phyloP scores from a whole-genome alignment of 164 flowering plant species.

The Aristolochia fimbriata region DNA sequence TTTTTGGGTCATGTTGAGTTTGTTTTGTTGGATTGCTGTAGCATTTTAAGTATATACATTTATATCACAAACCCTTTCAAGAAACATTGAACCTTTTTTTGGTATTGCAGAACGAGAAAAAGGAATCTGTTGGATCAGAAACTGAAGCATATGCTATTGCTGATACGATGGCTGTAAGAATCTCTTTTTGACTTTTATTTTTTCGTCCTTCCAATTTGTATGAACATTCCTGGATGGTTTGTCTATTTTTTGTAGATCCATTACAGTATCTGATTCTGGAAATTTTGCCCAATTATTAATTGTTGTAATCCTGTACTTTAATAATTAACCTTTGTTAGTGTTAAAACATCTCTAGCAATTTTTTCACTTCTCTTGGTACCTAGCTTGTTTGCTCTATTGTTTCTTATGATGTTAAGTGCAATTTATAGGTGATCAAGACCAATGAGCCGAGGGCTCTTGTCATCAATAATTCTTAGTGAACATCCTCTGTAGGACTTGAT shows the following conservation, averaged over 20 bases:
- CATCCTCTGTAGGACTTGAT: no score
- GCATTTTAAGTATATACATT: no score
- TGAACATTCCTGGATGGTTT: no score
- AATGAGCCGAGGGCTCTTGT: no score
- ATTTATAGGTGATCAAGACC: no score
- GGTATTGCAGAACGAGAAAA: conserved; percentile 55
- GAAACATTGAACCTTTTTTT: conserved; percentile 3
- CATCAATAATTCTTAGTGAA: no score
- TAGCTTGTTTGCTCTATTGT: not conserved
- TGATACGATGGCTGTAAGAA: conserved; percentile 75
- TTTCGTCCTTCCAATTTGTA: not conserved
- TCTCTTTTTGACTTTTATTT: not conserved
- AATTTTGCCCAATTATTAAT: not conserved
- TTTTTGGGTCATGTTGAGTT: not conserved
- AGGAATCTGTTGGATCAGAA: conserved; percentile 77
- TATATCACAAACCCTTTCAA: no score
- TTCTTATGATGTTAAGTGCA: no score
- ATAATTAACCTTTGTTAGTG: not conserved
- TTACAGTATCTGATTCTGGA: not conserved
- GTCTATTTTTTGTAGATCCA: not conserved
- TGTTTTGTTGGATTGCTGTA: not conserved
- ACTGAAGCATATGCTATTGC: conserved; percentile 92
- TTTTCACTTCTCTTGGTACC: not conserved
- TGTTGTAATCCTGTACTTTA: not conserved
- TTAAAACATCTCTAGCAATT: not conserved